Evolutionary conservation across 1,284 basidiomycete genomes (phyloP), one percentile per base, ranked within the genome.

Genomic region (Microbotryum saponariae): DNA sequence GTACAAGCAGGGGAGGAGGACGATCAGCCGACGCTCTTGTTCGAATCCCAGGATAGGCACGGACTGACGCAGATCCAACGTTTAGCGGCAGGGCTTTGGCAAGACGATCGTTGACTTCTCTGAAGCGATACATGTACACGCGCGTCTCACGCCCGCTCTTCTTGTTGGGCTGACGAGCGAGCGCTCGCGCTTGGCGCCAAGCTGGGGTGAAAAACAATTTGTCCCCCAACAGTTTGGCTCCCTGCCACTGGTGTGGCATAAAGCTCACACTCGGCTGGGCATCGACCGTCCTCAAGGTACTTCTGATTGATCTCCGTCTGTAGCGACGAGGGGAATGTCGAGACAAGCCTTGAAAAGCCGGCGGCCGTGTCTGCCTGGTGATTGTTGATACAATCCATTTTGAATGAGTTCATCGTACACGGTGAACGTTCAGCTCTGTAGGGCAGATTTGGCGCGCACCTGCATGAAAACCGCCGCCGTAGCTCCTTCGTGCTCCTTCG

Each of bases 131-230:
- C 64, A 60, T 37, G 37, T 50, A 65, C 16, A 60, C 56, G 16
- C n/a, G 37, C 16, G 16, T 14, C 46, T 50, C 21, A 7, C 55
- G 51, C 2, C 56, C 42, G 3, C 50, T 57, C 51, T 51, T 47
- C 8, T 20, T 42, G 1, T 56, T 49, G 37, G 29, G 9, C 10
- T 31, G n/a, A 2, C 46, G 46, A 6, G 27, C 14, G 8, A 63
- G 49, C 25, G 61, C 31, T 8, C 48, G 51, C 4, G 66, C 66
- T 21, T 61, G 60, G 20, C 63, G 57, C 53, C 49, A 63, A 1
- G 62, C 59, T 5, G 66, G 66, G 42, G 63, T 53, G 44, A 68
- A 61, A 20, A 68, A 68, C 31, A 68, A 42, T 31, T 63, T 57
- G 51, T 65, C 66, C 14, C 59, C 57, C 31, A 68, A 25, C 18